These are phyloP conservation scores for Rubroboletus satanas DNA, from an alignment of 768 basidiomycete genomes.

Conservation along the genomic window DNA sequence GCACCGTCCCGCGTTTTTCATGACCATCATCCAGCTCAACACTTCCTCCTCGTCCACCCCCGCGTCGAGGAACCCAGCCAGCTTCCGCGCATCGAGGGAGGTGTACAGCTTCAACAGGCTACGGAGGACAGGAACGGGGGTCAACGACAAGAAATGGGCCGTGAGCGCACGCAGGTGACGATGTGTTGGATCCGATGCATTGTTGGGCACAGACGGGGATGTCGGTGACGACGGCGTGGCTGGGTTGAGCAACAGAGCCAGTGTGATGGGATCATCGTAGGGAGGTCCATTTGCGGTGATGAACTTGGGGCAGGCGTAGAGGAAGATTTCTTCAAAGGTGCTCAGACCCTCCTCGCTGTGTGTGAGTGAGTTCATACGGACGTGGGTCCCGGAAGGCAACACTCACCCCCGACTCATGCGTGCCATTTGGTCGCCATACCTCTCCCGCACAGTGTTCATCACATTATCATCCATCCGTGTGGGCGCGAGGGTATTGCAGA, in stretches of 20 bases:
- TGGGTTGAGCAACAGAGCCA: constrained; percentile 47
- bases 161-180: constrained; percentile 86
- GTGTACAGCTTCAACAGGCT: constrained; percentile 96
- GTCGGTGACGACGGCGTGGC: constrained; percentile 34
- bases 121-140: constrained; percentile 78
- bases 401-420: constrained; percentile 84
- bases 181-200: constrained; percentile 61
- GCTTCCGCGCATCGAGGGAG: constrained; percentile 84
- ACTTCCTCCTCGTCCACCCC: constrained; percentile 86
- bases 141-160: constrained; percentile 69
- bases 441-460: constrained; percentile 87
- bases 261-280: constrained; percentile 71
- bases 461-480: constrained; percentile 93
- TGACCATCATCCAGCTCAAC: constrained; percentile 94
- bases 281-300: constrained; percentile 93
- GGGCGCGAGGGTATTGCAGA: constrained; percentile 91
- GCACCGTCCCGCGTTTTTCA: constrained; percentile 85
- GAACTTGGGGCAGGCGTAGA: constrained; percentile 95
- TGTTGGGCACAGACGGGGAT: constrained; percentile 20
- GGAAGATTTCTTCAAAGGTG: constrained; percentile 59
- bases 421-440: constrained; percentile 85
- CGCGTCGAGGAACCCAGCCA: constrained; percentile 81
- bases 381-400: neutral
- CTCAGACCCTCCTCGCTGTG: constrained; percentile 62
- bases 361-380: neutral